A percentile compares a stretch with the other conserved stretches of the same genome.
Conservation (phyloP, 495 filamentous ascomycete species). For the Thozetella sp. region DNA sequence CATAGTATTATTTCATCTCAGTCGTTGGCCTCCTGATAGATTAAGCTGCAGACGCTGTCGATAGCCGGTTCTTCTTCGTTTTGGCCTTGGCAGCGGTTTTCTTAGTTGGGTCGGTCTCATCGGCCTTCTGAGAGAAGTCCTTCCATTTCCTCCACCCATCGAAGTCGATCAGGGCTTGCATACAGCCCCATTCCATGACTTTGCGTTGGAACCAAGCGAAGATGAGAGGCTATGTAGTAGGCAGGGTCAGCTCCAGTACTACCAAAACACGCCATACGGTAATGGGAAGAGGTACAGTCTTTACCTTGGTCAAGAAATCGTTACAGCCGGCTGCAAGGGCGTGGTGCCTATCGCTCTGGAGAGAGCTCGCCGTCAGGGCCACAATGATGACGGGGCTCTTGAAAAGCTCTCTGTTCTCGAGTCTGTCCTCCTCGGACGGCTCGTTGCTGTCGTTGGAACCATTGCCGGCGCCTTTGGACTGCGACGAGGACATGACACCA, state of each 20-base stretch:
- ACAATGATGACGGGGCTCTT: slow-evolving; percentile 98
- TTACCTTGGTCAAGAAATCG: slow-evolving; percentile 97
- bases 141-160: slow-evolving; percentile 99
- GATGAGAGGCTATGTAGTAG: slow-evolving; percentile 97
- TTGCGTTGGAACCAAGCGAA: slow-evolving; percentile 98
- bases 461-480: slow-evolving; percentile 38
- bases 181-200: slow-evolving; percentile 99
- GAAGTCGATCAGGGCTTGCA: slow-evolving; percentile 98
- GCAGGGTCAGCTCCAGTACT: too few species aligned
- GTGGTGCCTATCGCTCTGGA: slow-evolving; percentile 94
- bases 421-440: slow-evolving; percentile 61
- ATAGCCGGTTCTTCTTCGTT: slow-evolving; percentile 38
- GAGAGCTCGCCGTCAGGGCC: slow-evolving; percentile 86
- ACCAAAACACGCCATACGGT: neutral
- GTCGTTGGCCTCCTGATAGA: too few species aligned
- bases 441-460: slow-evolving; percentile 16
- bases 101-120: slow-evolving; percentile 30
- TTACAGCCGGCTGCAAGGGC: slow-evolving; percentile 96
- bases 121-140: slow-evolving; percentile 58
- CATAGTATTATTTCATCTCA: too few species aligned
- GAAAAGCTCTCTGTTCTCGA: slow-evolving; percentile 75
- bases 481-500: slow-evolving; percentile 70
- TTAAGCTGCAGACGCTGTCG: slow-evolving; percentile 8
- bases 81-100: slow-evolving; percentile 25
- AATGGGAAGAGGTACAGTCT: slow-evolving; percentile 5